Evolutionary conservation across 2,329 filamentous ascomycete genomes (phyloP).

Genomic region (Ophiobolus disseminans): DNA sequence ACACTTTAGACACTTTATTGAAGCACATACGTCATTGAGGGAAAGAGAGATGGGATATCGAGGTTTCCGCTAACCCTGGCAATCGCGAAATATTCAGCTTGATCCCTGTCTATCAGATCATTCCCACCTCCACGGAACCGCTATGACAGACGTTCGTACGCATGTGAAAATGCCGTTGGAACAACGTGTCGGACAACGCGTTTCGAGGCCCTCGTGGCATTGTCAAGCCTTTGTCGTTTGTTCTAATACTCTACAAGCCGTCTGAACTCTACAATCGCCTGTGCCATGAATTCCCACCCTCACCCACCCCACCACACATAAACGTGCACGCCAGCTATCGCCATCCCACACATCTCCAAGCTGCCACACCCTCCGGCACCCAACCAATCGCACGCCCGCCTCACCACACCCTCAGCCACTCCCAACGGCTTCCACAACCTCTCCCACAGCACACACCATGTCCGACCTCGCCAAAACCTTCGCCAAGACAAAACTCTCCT

Average conservation of each 20-base stretch:
- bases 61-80: conserved; percentile 12
- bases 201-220: no score
- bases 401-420: neutral
- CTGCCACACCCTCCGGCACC: no score
- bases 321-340: conserved; percentile 5
- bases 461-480: conserved; percentile 82
- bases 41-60: neutral
- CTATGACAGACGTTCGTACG: no score
- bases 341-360: no score
- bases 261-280: no score
- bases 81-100: conserved; percentile 1
- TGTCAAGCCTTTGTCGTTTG: no score
- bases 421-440: conserved; percentile 13
- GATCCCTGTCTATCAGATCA: conserved; percentile 17
- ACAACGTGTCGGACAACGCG: no score
- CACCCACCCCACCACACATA: neutral
- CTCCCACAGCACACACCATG: conserved; percentile 59
- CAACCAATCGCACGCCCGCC: conserved; percentile 2
- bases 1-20: neutral
- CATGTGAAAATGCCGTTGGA: no score
- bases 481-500: conserved; percentile 75
- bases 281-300: neutral
- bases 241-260: no score
- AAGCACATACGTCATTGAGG: conserved; percentile 6
- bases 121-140: conserved; percentile 10